Evolutionary conservation across 2,329 filamentous ascomycete genomes (phyloP), one percentile per base, ranked within the genome.

Genomic region (Mollisiaceae sp.): DNA sequence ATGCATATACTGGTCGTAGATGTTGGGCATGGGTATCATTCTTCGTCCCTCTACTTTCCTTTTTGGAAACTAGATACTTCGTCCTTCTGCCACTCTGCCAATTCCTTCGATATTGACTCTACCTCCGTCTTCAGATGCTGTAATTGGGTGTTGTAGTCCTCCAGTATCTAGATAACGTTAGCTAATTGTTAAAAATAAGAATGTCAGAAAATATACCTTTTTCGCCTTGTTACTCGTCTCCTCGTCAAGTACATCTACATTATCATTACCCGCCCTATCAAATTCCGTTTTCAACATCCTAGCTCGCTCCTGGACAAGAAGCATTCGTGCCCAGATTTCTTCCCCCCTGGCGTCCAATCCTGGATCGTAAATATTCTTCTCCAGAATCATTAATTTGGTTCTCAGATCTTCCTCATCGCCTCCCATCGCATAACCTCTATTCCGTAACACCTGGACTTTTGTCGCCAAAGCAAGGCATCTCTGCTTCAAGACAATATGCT

Each of bases 301-400:
- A 24, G 91, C 89, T 70, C 92, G 87, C 67, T 91, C 90, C 69
- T 91, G 83, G 57, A 95, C 81, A 43, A 90, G 86, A 58, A 93
- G 89, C 79, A 95, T 86, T 55, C 92, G 83, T 69, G 91, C 93
- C 92, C 92, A 95, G 54, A 95, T 87, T 80, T 95, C 92, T 78
- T 95, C 92, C 75, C 92, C 89, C 70, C 91, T 82, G 2, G 91
- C 91, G 43, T 86, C 86, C 63, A 94, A 83, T 8, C 89, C 88
- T 8, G 92, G 92, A 74, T 95, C 92, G 69, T 89, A 87, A 35
- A 93, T 86, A 59, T 83, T 82, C 73, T 87, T 86, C 76, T 94
- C 90, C 65, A 95, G 80, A 27, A 81, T 82, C 73, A 88, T 81
- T 65, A 96, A 81, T 76, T 91, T 91, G 71, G 87, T 86, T 77